Evolutionary conservation across 208 protist genomes (phyloP).

Genomic region (Naegleria fowleri): DNA sequence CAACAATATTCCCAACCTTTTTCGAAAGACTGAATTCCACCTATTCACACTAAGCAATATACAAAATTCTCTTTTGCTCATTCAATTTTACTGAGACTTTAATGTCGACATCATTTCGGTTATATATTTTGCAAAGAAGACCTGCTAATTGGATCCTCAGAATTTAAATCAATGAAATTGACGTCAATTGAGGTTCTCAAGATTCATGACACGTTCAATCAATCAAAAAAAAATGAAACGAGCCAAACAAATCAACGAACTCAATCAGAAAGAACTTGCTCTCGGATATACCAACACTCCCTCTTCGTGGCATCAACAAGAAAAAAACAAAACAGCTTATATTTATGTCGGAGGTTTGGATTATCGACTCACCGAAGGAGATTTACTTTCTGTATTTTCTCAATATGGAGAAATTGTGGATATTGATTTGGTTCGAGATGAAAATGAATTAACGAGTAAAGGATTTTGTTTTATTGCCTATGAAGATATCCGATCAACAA

Average conservation of each 20-base stretch:
- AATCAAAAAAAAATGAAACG: slow-evolving; percentile 8
- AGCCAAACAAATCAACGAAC: neutral
- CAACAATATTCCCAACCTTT: too few relatives aligned
- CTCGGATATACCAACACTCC: neutral
- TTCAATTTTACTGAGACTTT: too few relatives aligned
- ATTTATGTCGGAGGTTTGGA: slow-evolving; percentile 24
- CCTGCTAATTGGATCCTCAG: too few relatives aligned
- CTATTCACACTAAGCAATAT: too few relatives aligned
- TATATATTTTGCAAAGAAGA: too few relatives aligned
- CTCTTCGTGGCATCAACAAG: slow-evolving; percentile 24
- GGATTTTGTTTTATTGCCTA: slow-evolving; percentile 73
- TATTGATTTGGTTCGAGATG: slow-evolving; percentile 59
- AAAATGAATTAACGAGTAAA: slow-evolving; percentile 53
- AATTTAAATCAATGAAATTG: too few relatives aligned
- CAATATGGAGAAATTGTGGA: slow-evolving; percentile 61
- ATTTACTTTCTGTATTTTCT: slow-evolving; percentile 57
- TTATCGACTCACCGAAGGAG: slow-evolving; percentile 36
- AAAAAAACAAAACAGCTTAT: neutral
- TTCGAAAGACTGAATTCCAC: too few relatives aligned
- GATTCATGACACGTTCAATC: too few relatives aligned
- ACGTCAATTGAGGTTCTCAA: too few relatives aligned
- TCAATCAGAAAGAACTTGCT: neutral
- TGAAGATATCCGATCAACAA: slow-evolving; percentile 64
- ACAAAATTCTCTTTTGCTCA: too few relatives aligned
- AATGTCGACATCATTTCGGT: too few relatives aligned